Evolutionary conservation across 306 rosid genomes (phyloP).

Genomic region (Trifolium fragiferum): DNA sequence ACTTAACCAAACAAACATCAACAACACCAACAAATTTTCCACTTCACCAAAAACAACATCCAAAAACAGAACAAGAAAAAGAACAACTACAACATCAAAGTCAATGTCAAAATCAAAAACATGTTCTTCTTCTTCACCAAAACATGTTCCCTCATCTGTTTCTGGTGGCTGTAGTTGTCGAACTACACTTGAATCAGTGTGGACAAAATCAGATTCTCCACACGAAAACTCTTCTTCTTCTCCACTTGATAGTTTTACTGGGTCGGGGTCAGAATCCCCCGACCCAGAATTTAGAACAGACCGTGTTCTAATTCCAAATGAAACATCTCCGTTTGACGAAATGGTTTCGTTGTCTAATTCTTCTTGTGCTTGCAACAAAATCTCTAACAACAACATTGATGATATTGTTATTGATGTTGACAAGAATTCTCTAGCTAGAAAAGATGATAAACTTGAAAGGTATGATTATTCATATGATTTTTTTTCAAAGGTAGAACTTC

Average conservation of each 20-base stretch:
- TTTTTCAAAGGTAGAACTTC: slow-evolving; percentile 53
- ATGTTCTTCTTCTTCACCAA: slow-evolving; percentile 35
- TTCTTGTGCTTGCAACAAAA: slow-evolving; percentile 35
- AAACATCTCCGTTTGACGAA: slow-evolving; percentile 52
- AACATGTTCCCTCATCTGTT: slow-evolving; percentile 39
- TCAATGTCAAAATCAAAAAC: neutral
- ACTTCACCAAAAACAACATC: slow-evolving; percentile 6
- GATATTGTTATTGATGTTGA: slow-evolving; percentile 66
- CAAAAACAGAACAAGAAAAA: slow-evolving; percentile 47
- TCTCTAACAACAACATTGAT: slow-evolving; percentile 26
- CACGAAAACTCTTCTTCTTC: slow-evolving; percentile 52
- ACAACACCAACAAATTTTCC: slow-evolving; percentile 1
- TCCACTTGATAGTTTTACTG: slow-evolving; percentile 50
- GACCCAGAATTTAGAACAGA: slow-evolving; percentile 64
- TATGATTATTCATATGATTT: slow-evolving; percentile 37
- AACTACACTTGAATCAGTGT: slow-evolving; percentile 57
- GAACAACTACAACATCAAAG: slow-evolving; percentile 20
- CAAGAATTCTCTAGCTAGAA: slow-evolving; percentile 45
- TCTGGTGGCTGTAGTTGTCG: slow-evolving; percentile 59
- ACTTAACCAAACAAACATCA: slow-evolving; percentile 42
- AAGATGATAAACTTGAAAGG: slow-evolving; percentile 36
- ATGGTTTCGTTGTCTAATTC: slow-evolving; percentile 41
- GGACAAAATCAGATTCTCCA: slow-evolving; percentile 62
- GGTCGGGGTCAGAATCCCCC: slow-evolving; percentile 45
- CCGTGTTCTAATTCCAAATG: slow-evolving; percentile 55